These are phyloP conservation scores for Ailanthus altissimus DNA, from an alignment of 345 rosid genomes.

Conservation along the genomic window DNA sequence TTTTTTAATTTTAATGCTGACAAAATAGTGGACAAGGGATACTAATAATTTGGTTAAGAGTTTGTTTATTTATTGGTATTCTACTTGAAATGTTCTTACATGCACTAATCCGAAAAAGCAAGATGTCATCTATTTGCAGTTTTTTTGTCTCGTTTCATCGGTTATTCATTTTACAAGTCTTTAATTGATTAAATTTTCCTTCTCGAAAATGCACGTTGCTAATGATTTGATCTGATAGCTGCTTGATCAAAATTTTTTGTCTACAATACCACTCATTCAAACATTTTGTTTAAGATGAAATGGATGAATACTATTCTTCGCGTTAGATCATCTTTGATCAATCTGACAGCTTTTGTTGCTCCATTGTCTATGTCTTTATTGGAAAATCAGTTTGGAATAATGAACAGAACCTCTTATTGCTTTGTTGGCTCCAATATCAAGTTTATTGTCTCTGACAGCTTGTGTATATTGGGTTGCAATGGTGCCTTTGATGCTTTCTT, in stretches of 20 bases:
- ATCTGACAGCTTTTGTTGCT: background rate
- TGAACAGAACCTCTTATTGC: background rate
- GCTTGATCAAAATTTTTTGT: background rate
- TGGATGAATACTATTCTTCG: background rate
- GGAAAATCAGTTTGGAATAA: background rate
- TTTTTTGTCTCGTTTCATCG: background rate
- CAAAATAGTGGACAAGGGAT: background rate
- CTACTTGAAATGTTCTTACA: too few relatives aligned
- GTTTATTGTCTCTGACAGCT: too few relatives aligned
- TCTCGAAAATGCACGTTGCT: background rate
- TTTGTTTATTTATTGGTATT: background rate
- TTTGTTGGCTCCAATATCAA: background rate
- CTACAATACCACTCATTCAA: background rate
- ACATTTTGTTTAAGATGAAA: too few relatives aligned
- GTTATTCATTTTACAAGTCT: background rate
- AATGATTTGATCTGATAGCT: background rate
- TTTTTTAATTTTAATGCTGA: background rate
- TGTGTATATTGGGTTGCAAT: background rate
- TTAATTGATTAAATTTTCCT: background rate
- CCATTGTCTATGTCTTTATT: background rate
- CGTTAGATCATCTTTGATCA: background rate
- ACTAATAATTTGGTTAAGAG: background rate
- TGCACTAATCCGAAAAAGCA: background rate
- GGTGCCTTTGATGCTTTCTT: background rate
- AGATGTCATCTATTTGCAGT: background rate